Percentiles rank a stretch among this genome's conserved stretches.
phyloP scores from a whole-genome alignment of 495 filamentous ascomycete genomes.

The Aspergillus incahuasiensis region DNA sequence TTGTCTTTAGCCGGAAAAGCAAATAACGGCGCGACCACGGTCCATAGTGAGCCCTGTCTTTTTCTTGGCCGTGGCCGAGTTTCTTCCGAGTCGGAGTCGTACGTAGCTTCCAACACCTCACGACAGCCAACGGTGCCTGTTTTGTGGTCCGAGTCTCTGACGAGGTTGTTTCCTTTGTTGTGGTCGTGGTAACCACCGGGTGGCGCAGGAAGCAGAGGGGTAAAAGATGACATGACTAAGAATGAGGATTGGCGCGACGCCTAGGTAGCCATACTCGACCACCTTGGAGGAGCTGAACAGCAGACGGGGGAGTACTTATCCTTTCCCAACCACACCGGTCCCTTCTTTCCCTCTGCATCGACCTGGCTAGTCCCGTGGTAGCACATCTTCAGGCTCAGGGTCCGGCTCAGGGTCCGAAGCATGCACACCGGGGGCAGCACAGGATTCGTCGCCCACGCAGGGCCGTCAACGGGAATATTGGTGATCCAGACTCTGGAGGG shows the following conservation, averaged over 20 bases:
- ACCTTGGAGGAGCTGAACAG: not conserved
- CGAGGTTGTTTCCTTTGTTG: not conserved
- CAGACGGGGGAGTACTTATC: not conserved
- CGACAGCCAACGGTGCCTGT: not conserved
- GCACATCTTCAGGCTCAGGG: not conserved
- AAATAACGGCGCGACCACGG: slow-evolving; percentile 14
- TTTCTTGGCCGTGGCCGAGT: not conserved
- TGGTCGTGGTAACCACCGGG: not conserved
- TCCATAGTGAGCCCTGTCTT: slow-evolving; percentile 8
- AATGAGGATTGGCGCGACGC: not conserved
- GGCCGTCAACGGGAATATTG: not conserved
- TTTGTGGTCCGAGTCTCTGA: not conserved
- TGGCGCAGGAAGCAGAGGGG: not conserved
- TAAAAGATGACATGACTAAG: slow-evolving; percentile 2
- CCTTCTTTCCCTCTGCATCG: slow-evolving; percentile 10
- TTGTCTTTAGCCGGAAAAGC: slow-evolving; percentile 3
- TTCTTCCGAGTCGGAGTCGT: not conserved
- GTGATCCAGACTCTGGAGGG: not conserved
- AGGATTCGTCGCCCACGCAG: slow-evolving; percentile 2
- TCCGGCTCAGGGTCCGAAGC: not conserved
- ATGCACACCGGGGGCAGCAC: not conserved
- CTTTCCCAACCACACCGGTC: not conserved
- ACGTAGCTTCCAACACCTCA: not conserved
- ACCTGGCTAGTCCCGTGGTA: not conserved
- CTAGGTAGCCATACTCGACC: not conserved